Evolutionary conservation across 805 yeast genomes (phyloP), one percentile per base, ranked within the genome.

Genomic region (Hyphopichia homilentoma): DNA sequence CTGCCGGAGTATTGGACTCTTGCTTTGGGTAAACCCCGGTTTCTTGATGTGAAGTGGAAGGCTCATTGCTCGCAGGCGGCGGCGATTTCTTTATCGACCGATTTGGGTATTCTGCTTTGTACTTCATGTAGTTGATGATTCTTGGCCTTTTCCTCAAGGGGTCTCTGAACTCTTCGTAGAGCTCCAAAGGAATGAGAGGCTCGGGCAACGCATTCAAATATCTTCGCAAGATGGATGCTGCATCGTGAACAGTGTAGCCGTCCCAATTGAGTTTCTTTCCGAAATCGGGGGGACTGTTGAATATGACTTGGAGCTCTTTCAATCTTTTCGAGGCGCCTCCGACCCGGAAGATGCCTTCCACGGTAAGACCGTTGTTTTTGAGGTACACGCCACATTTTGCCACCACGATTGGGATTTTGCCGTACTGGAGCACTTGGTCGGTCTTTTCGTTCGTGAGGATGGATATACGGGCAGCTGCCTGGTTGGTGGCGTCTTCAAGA

Each of bases 191-290:
- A 14, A 93, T 79, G 35, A 93, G 69, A 0, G 97, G 97, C 50
- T 93, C 97, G 1, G 96, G 94, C 35, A 93, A 70, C 27, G 87
- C 80, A 50, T 88, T 87, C 40, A 93, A 68, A 54, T 76, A 93
- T 35, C 98, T 69, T 53, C 97, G 73, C 36, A 93, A 73, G 15
- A 93, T 68, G 13, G 93, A 84, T 2, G 97, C 95, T 1, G 96
- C 97, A 58, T 93, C 99, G 61, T 93, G 98, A 8, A 90, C 97
- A 1, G 88, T 86, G 60, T 78, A 93, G 0, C 95, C 90, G 30
- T 85, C 88, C 98, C 97, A 93, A 44, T 75, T 76, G 27, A 89
- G 71, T 44, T 82, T 83, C 31, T 87, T 76, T 12, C 98, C 99
- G 54, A 83, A 93, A 38, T 77, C 79, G 0, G 98, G 97, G 2